Conservation (phyloP, 1,139 yeast genomes). For the Yamadazyma triangularis region DNA sequence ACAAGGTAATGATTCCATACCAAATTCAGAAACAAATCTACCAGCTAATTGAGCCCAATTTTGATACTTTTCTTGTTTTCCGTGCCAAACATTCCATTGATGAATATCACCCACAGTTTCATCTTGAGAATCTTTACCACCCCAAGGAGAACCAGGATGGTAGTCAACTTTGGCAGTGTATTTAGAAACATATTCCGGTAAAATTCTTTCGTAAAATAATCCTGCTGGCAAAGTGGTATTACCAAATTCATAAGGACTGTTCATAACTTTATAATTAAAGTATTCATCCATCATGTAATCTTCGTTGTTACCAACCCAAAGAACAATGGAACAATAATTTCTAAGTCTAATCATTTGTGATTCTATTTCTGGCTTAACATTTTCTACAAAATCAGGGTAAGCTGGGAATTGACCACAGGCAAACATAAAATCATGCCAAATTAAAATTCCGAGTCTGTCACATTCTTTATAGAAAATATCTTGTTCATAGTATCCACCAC, state of each 20-base stretch:
- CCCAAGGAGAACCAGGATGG: slow-evolving; percentile 42
- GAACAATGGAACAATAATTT: slow-evolving; percentile 26
- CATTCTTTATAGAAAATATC: slow-evolving; percentile 38
- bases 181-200: slow-evolving; percentile 24
- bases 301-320: slow-evolving; percentile 42
- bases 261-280: too few species aligned
- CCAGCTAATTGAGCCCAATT: slow-evolving; percentile 35
- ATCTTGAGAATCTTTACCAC: slow-evolving; percentile 29
- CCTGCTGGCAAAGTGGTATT: slow-evolving; percentile 36
- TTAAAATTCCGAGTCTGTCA: slow-evolving; percentile 36
- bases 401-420: slow-evolving; percentile 49
- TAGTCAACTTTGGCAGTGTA: slow-evolving; percentile 24
- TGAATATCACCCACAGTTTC: slow-evolving; percentile 39
- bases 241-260: too few species aligned
- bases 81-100: slow-evolving; percentile 51
- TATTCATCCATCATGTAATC: slow-evolving; percentile 43
- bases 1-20: slow-evolving; percentile 39
- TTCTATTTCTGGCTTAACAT: slow-evolving; percentile 27
- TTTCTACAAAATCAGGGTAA: slow-evolving; percentile 19
- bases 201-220: slow-evolving; percentile 28
- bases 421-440: slow-evolving; percentile 52
- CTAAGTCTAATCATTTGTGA: slow-evolving; percentile 33
- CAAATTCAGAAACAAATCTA: slow-evolving; percentile 43
- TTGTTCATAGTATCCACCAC: slow-evolving; percentile 42
- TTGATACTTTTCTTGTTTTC: slow-evolving; percentile 38